phyloP scores from a whole-genome alignment of 768 basidiomycete genomes.

The Collybiopsis confluens region DNA sequence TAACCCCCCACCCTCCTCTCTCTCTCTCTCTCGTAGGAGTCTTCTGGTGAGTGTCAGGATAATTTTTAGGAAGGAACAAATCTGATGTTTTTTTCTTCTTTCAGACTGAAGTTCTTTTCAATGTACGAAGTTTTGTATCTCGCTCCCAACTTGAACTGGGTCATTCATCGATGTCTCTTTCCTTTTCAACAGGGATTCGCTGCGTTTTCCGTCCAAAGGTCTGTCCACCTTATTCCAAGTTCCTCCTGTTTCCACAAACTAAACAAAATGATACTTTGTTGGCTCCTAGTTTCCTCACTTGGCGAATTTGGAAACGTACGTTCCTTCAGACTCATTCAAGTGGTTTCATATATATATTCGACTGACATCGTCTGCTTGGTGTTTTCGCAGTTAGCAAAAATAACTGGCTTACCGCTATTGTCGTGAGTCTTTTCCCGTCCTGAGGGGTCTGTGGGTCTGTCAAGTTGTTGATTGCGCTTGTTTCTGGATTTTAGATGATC shows the following conservation, averaged over 20 bases:
- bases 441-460: no score
- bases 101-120: constrained; percentile 44
- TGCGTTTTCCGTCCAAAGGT: constrained; percentile 50
- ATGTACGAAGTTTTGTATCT: constrained; percentile 26
- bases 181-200: constrained; percentile 38
- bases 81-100: constrained; percentile 8
- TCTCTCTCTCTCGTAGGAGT: constrained; percentile 2
- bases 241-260: no score
- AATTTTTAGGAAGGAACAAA: no score
- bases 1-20: background rate
- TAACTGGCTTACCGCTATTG: constrained; percentile 13
- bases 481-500: constrained; percentile 13
- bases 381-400: constrained; percentile 34
- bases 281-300: constrained; percentile 40
- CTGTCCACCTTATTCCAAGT: constrained; percentile 8
- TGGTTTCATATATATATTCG: no score
- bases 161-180: no score
- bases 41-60: constrained; percentile 5
- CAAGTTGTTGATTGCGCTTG: constrained; percentile 21
- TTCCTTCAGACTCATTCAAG: no score
- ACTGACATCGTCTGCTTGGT: background rate
- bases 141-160: background rate
- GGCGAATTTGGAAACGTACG: constrained; percentile 46
- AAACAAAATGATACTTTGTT: background rate
- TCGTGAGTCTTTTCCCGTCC: constrained; percentile 11